These are phyloP conservation scores for Exophiala bonariae DNA, from an alignment of 2,329 filamentous ascomycete species.

Conservation along the genomic window DNA sequence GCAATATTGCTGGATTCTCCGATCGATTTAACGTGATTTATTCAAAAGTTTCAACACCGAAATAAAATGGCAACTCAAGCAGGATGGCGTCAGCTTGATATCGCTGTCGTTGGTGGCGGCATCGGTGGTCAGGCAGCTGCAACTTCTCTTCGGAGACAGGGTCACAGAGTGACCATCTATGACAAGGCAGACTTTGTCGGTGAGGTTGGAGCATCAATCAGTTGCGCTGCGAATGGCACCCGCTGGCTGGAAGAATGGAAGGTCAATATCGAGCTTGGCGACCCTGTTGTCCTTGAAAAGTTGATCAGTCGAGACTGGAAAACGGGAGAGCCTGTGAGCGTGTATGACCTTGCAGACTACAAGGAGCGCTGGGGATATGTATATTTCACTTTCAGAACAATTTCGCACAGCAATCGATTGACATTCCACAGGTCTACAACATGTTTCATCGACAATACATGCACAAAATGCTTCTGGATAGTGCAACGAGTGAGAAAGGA, in stretches of 20 bases:
- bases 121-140: constrained; percentile 55
- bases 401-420: constrained; percentile 60
- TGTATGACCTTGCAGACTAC: constrained; percentile 65
- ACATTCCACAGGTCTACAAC: too few relatives aligned
- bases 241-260: constrained; percentile 69
- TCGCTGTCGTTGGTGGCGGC: constrained; percentile 53
- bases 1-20: too few relatives aligned
- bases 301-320: constrained; percentile 71
- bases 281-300: constrained; percentile 64
- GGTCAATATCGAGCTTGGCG: constrained; percentile 63
- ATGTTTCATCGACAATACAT: too few relatives aligned
- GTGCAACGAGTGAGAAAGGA: too few relatives aligned
- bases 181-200: constrained; percentile 66
- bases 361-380: constrained; percentile 64
- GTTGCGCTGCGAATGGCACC: constrained; percentile 69
- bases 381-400: constrained; percentile 72
- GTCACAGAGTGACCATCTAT: constrained; percentile 62
- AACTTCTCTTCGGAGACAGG: constrained; percentile 53
- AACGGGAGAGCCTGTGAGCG: constrained; percentile 65
- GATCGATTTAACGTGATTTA: too few relatives aligned
- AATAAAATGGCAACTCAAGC: too few relatives aligned
- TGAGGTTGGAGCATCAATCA: constrained; percentile 67
- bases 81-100: constrained; percentile 47
- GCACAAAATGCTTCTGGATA: too few relatives aligned
- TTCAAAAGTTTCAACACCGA: too few relatives aligned